These are phyloP conservation scores for Catharanthus roseus DNA, from an alignment of 257 asterid genomes.

Conservation along the genomic window DNA sequence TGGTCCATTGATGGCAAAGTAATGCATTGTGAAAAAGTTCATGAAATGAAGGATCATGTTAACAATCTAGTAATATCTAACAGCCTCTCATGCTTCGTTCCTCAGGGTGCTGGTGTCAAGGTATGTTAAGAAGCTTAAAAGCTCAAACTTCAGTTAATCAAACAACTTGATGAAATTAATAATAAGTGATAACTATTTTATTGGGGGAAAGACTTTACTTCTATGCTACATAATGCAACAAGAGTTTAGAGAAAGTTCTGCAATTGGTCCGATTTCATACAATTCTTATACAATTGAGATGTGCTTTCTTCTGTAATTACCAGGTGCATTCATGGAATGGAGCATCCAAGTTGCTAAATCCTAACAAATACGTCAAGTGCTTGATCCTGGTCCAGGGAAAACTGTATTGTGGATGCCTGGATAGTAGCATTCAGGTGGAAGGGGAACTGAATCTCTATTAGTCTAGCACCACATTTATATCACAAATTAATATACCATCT, in stretches of 20 bases:
- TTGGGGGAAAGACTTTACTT: neutral
- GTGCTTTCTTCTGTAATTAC: neutral
- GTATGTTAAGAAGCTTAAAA: conserved; percentile 23
- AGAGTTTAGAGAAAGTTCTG: neutral
- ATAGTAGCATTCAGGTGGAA: conserved; percentile 80
- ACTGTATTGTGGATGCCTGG: conserved; percentile 75
- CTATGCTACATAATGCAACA: neutral
- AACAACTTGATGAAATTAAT: neutral
- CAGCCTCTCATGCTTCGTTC: conserved; percentile 61
- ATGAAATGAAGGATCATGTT: conserved; percentile 75
- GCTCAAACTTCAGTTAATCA: neutral
- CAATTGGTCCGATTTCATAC: neutral
- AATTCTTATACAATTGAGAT: neutral
- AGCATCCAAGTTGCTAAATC: conserved; percentile 52
- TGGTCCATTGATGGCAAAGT: conserved; percentile 56
- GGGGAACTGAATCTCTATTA: neutral
- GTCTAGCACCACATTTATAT: neutral
- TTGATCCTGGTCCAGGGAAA: conserved; percentile 60
- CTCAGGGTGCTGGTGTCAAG: conserved; percentile 83
- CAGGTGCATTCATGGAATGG: conserved; percentile 78
- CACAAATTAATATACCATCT: neutral
- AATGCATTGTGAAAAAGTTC: conserved; percentile 56
- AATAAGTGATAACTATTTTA: neutral
- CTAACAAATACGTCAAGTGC: conserved; percentile 50
- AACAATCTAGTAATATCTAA: conserved; percentile 53